A percentile compares a stretch with the other conserved stretches of the same genome.
Conservation (phyloP, 345 rosid genomes). For the Lepidium didymum region DNA sequence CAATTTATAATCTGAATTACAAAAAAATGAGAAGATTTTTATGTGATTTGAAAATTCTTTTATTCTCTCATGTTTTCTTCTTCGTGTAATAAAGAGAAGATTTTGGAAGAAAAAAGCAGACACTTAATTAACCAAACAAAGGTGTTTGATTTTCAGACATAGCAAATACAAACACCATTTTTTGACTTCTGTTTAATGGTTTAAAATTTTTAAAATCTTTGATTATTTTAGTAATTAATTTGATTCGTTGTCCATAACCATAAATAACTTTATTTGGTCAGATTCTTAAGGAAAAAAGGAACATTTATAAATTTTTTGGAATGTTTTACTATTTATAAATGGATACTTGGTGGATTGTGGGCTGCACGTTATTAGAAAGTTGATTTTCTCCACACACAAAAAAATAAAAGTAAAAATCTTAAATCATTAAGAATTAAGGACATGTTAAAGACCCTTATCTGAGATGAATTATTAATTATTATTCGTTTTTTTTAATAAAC, state of each 20-base stretch:
- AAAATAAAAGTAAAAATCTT: not conserved
- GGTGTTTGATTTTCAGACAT: conserved; percentile 17
- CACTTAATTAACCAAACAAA: conserved; percentile 16
- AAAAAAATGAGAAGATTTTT: not conserved
- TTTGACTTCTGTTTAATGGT: conserved; percentile 27
- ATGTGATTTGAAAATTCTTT: not conserved
- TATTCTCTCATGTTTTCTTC: conserved; percentile 3
- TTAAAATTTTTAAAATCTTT: not conserved
- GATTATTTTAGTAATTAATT: conserved; percentile 18
- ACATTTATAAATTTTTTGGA: not conserved
- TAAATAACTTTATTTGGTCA: conserved; percentile 18
- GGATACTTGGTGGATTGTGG: conserved; percentile 20
- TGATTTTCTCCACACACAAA: not conserved
- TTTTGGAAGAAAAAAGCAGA: conserved; percentile 7
- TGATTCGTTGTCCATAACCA: conserved; percentile 29
- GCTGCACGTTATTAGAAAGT: conserved; percentile 11
- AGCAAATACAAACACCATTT: conserved; percentile 27
- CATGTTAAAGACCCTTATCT: conserved; percentile 8
- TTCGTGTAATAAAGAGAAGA: conserved; percentile 27
- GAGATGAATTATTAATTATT: not conserved
- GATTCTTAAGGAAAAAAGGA: not conserved
- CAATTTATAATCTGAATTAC: conserved; percentile 20
- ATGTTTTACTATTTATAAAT: conserved; percentile 26
- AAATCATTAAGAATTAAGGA: not conserved
- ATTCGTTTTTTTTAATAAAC: not conserved